Percentiles rank a stretch among this genome's conserved stretches.
These are phyloP conservation scores for Yarrowia alimentaria DNA, from an alignment of 805 yeast species.

Conservation along the genomic window DNA sequence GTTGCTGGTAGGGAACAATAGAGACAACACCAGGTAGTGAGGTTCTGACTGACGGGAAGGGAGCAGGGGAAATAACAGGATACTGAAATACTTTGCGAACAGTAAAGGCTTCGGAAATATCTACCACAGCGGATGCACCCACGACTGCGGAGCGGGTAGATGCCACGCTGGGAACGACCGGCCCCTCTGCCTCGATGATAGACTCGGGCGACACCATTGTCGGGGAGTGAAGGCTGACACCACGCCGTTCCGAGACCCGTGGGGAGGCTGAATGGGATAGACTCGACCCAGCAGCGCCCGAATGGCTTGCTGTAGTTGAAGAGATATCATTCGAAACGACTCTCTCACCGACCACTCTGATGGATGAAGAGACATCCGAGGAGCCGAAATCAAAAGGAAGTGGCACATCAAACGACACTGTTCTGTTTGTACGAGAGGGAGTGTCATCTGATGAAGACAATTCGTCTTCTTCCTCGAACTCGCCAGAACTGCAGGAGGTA, in stretches of 20 bases:
- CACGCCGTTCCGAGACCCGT: too few relatives aligned
- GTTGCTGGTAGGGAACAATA: slow-evolving; percentile 5
- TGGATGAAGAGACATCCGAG: too few relatives aligned
- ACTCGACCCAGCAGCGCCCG: neutral
- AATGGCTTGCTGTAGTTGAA: too few relatives aligned
- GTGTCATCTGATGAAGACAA: too few relatives aligned
- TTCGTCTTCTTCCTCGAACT: too few relatives aligned
- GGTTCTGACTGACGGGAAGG: slow-evolving; percentile 2
- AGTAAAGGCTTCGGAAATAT: neutral
- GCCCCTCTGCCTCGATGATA: neutral
- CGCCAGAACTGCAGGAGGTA: too few relatives aligned
- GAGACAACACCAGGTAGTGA: neutral
- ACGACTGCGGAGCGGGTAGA: neutral
- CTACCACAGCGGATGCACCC: neutral
- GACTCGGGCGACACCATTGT: slow-evolving; percentile 9
- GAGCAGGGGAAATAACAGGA: neutral
- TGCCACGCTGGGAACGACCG: neutral
- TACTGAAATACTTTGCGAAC: neutral
- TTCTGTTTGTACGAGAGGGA: too few relatives aligned
- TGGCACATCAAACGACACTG: too few relatives aligned
- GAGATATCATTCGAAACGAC: too few relatives aligned
- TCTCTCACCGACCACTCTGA: too few relatives aligned
- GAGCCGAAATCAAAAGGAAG: too few relatives aligned
- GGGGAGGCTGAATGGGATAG: neutral
- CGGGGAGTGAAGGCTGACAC: slow-evolving; percentile 2